A percentile compares a stretch with the other conserved stretches of the same genome.
phyloP scores from a whole-genome alignment of 2,329 filamentous ascomycete genomes.

The Aspergillus fumigatus region DNA sequence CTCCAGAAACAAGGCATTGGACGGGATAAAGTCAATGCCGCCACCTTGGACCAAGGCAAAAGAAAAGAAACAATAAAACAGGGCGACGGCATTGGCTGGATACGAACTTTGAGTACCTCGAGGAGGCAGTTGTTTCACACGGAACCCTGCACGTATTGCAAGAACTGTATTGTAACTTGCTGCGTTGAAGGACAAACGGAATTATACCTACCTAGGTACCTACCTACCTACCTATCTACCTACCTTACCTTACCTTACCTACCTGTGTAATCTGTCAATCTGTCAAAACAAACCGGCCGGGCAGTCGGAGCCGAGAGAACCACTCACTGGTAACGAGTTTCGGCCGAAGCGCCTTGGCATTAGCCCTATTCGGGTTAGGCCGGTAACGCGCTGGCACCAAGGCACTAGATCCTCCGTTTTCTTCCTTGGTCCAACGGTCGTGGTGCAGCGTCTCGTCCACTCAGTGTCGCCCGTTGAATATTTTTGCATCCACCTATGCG shows the following conservation, averaged over 20 bases:
- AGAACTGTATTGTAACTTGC: not conserved
- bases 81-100: not conserved
- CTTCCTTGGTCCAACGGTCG: constrained; percentile 9
- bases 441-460: not conserved
- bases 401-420: not conserved
- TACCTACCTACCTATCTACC: no score
- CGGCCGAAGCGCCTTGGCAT: constrained; percentile 9
- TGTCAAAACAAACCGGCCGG: constrained; percentile 4
- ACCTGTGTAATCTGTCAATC: not conserved
- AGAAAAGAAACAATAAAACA: no score
- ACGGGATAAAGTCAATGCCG: constrained; percentile 12
- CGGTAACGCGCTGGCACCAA: no score
- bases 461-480: not conserved
- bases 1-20: not conserved
- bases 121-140: no score
- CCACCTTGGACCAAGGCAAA: not conserved
- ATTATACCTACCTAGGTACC: no score
- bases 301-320: constrained; percentile 6
- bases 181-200: no score
- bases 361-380: not conserved
- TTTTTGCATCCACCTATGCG: not conserved
- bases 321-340: not conserved
- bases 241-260: no score
- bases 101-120: no score
- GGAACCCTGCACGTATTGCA: not conserved